Percentiles rank a stretch among this genome's conserved stretches.
Evolutionary conservation across 2,329 filamentous ascomycete species (phyloP).

Genomic region (Venturiaceae sp.): DNA sequence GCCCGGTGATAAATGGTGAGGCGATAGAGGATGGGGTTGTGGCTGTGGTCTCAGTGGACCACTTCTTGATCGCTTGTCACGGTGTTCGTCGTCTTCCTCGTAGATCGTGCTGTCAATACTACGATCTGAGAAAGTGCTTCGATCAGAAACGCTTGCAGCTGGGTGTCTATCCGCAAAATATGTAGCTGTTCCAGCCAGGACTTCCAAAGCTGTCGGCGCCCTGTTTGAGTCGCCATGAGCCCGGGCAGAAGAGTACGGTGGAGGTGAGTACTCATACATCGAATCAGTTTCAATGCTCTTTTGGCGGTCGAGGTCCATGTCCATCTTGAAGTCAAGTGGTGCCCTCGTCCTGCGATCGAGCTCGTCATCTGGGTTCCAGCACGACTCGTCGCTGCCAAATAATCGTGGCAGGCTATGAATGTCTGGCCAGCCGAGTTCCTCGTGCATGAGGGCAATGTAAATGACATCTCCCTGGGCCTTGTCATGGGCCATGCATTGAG

Average conservation of each 20-base stretch:
- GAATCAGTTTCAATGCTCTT: conserved; percentile 28
- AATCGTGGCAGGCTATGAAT: conserved; percentile 24
- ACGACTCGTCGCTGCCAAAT: conserved; percentile 22
- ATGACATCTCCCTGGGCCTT: conserved; percentile 31
- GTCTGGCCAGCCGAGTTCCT: conserved; percentile 29
- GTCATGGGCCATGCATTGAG: conserved; percentile 30
- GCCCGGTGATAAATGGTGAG: background rate
- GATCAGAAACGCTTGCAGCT: conserved; percentile 7
- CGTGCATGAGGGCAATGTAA: conserved; percentile 28
- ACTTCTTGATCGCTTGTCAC: conserved; percentile 16
- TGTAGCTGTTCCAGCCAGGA: conserved; percentile 5
- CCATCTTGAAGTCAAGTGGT: conserved; percentile 5
- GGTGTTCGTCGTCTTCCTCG: conserved; percentile 27
- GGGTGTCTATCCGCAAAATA: background rate
- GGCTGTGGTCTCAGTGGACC: conserved; percentile 6
- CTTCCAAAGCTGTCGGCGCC: background rate
- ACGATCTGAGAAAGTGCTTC: conserved; percentile 5
- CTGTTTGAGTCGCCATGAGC: background rate
- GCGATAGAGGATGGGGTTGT: background rate
- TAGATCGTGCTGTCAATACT: conserved; percentile 3
- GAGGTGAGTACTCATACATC: conserved; percentile 33
- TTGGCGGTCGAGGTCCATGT: conserved; percentile 11
- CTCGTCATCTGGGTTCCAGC: conserved; percentile 28
- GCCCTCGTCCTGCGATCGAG: conserved; percentile 23
- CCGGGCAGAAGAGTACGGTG: conserved; percentile 19